Evolutionary conservation across 345 rosid genomes (phyloP).

Genomic region (Citrus australasica): DNA sequence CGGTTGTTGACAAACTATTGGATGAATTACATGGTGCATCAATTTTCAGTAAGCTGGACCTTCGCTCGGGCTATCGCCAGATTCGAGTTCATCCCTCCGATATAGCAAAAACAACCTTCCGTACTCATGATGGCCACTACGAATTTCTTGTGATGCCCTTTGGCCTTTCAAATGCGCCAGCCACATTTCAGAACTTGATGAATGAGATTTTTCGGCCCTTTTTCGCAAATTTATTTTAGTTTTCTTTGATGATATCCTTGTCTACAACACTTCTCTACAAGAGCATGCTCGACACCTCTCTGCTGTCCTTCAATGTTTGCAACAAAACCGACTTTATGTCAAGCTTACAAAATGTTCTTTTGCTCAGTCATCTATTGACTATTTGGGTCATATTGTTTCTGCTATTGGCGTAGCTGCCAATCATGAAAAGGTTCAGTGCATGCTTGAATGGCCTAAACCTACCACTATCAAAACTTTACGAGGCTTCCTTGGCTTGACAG

Average conservation of each 20-base stretch:
- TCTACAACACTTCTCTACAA: neutral
- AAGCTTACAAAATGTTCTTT: neutral
- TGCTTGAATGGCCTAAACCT: neutral
- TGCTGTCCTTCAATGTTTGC: neutral
- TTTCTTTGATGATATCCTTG: neutral
- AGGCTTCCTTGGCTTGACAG: neutral
- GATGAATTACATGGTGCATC: neutral
- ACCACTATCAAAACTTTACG: neutral
- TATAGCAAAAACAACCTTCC: neutral
- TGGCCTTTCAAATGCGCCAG: neutral
- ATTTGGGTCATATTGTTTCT: neutral
- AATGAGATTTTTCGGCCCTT: neutral
- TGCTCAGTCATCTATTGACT: neutral
- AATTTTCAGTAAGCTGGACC: neutral
- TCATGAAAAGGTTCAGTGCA: neutral
- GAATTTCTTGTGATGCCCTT: neutral
- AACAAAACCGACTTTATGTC: neutral
- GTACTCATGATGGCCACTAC: neutral
- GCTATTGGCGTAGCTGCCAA: neutral
- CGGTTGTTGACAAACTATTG: neutral
- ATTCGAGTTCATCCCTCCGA: neutral
- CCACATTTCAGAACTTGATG: neutral
- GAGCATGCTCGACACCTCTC: neutral
- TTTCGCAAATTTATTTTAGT: neutral
- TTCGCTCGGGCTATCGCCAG: neutral